phyloP scores from a whole-genome alignment of 257 asterid genomes.

The Fraxinus americana region DNA sequence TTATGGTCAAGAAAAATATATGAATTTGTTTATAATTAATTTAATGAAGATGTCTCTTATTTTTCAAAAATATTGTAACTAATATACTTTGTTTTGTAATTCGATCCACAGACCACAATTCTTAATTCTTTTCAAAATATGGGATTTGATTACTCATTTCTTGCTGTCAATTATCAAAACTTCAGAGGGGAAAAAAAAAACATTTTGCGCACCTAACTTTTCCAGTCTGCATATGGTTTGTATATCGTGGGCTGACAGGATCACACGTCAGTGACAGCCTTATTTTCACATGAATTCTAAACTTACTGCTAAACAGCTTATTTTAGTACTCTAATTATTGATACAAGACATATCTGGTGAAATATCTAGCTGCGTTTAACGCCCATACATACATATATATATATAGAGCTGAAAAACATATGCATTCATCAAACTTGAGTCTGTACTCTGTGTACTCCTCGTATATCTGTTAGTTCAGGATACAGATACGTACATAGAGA shows the following conservation, averaged over 20 bases:
- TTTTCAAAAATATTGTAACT: too few species aligned
- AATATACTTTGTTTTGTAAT: too few species aligned
- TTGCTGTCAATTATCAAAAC: too few species aligned
- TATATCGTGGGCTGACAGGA: slow-evolving; percentile 36
- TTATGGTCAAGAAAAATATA: too few species aligned
- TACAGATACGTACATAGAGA: not conserved
- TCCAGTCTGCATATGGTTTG: slow-evolving; percentile 12
- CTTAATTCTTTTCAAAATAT: too few species aligned
- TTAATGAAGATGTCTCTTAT: too few species aligned
- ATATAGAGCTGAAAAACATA: not conserved
- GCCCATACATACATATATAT: slow-evolving; percentile 13
- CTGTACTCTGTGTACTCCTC: not conserved
- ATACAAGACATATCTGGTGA: not conserved
- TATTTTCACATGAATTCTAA: slow-evolving; percentile 36
- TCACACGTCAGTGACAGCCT: slow-evolving; percentile 70
- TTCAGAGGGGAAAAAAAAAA: too few species aligned
- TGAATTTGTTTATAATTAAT: too few species aligned
- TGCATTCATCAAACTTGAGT: not conserved
- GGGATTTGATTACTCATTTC: too few species aligned
- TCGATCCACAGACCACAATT: too few species aligned
- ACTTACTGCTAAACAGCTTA: not conserved
- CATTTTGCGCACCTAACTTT: not conserved
- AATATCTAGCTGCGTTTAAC: slow-evolving; percentile 16
- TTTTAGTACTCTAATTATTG: slow-evolving; percentile 26
- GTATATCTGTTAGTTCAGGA: too few species aligned